These are phyloP conservation scores for Diaporthe caulivora DNA, from an alignment of 2,329 filamentous ascomycete genomes.

Conservation along the genomic window DNA sequence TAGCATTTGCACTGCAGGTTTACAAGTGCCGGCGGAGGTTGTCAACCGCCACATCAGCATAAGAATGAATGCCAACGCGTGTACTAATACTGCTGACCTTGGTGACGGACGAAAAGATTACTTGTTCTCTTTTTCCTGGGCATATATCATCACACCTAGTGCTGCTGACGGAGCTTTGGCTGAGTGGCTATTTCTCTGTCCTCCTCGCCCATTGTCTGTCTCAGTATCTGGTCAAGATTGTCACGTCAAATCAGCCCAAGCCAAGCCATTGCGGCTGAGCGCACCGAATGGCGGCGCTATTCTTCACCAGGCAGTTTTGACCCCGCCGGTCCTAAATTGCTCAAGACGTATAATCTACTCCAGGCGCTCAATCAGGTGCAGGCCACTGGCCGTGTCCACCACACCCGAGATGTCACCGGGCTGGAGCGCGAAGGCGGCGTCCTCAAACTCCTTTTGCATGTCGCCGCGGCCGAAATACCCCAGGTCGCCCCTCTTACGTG, in stretches of 20 bases:
- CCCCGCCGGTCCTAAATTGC: neutral
- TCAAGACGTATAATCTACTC: conserved; percentile 58
- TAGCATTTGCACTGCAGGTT: conserved; percentile 3
- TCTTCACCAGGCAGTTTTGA: neutral
- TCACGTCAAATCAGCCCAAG: neutral
- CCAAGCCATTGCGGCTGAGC: conserved; percentile 9
- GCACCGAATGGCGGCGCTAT: neutral
- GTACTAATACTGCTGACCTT: neutral
- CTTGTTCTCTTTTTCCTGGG: neutral
- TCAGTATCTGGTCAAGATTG: neutral
- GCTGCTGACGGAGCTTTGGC: conserved; percentile 42
- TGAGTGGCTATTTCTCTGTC: conserved; percentile 75
- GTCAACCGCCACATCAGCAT: neutral
- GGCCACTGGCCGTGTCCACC: conserved; percentile 91
- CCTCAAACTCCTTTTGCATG: conserved; percentile 99
- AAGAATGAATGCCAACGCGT: neutral
- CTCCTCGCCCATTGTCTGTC: neutral
- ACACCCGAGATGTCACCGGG: conserved; percentile 88
- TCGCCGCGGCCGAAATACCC: conserved; percentile 95
- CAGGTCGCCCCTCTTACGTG: conserved; percentile 92
- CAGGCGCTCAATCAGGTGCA: conserved; percentile 90
- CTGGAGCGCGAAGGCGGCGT: conserved; percentile 91
- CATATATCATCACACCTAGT: neutral
- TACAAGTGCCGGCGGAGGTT: neutral
- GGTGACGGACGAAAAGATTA: neutral